phyloP scores from a whole-genome alignment of 148 eudicot genomes.

The Nepenthes gracilis region DNA sequence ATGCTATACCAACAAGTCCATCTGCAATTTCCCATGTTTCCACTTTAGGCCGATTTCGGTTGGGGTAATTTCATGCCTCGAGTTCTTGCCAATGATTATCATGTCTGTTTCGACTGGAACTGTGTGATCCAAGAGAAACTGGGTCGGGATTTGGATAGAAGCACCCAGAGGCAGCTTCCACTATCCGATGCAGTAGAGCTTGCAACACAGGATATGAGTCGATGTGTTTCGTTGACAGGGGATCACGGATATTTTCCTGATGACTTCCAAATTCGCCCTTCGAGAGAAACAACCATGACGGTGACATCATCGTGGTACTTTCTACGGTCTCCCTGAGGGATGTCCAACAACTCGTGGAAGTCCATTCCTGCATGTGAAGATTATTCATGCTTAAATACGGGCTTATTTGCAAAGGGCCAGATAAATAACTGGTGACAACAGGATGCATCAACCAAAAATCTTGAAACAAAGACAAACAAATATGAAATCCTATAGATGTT shows the following conservation, averaged over 20 bases:
- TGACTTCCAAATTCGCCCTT: conserved; percentile 99
- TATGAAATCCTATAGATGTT: too few relatives aligned
- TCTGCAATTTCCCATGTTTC: not conserved
- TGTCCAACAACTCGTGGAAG: conserved; percentile 94
- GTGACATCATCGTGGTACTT: conserved; percentile 99
- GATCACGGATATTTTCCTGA: conserved; percentile 79
- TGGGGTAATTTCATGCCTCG: not conserved
- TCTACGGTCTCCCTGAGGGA: conserved; percentile 95
- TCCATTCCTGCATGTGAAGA: conserved; percentile 61
- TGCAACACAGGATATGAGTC: not conserved
- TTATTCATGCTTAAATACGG: too few relatives aligned
- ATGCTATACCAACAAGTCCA: not conserved
- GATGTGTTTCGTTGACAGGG: not conserved
- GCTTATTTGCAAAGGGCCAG: too few relatives aligned
- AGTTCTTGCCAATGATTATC: not conserved
- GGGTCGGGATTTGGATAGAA: too few relatives aligned
- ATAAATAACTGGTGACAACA: too few relatives aligned
- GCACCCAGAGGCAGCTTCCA: too few relatives aligned
- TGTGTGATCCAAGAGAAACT: too few relatives aligned
- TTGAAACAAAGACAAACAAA: too few relatives aligned
- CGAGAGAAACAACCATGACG: conserved; percentile 94
- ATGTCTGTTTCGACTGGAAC: not conserved
- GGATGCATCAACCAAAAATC: too few relatives aligned
- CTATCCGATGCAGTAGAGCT: not conserved
- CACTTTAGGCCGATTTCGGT: not conserved